A percentile compares a stretch with the other conserved stretches of the same genome.
Conservation (phyloP, 345 rosid species). For the Rhodamnia argentea region DNA sequence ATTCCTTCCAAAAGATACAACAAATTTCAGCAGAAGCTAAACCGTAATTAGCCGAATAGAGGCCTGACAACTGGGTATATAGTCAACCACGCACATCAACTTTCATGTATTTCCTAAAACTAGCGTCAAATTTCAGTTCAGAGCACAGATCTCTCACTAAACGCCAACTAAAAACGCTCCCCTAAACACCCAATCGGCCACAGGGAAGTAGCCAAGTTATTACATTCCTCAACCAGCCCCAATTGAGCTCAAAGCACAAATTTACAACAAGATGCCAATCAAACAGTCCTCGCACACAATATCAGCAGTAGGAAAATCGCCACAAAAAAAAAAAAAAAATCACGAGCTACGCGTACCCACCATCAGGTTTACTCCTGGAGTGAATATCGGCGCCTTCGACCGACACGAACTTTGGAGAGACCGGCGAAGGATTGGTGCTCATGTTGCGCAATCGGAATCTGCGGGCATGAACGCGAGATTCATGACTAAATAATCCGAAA, state of each 20-base stretch:
- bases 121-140: background rate
- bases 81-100: background rate
- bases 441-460: constrained; percentile 15
- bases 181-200: background rate
- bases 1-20: background rate
- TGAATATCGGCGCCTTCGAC: constrained; percentile 34
- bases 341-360: constrained; percentile 9
- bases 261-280: background rate
- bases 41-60: background rate
- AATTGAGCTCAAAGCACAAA: background rate
- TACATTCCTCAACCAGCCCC: background rate
- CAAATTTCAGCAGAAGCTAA: background rate
- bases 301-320: background rate
- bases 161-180: background rate
- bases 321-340: background rate
- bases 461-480: background rate
- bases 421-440: constrained; percentile 27
- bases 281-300: background rate
- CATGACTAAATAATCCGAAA: background rate
- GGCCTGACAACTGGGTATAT: background rate
- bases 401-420: constrained; percentile 40
- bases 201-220: background rate
- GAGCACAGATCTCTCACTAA: background rate
- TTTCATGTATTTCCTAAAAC: background rate
- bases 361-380: constrained; percentile 33